Conservation (phyloP, 139 green algal genomes). For the Edaphochlamys debaryana region DNA sequence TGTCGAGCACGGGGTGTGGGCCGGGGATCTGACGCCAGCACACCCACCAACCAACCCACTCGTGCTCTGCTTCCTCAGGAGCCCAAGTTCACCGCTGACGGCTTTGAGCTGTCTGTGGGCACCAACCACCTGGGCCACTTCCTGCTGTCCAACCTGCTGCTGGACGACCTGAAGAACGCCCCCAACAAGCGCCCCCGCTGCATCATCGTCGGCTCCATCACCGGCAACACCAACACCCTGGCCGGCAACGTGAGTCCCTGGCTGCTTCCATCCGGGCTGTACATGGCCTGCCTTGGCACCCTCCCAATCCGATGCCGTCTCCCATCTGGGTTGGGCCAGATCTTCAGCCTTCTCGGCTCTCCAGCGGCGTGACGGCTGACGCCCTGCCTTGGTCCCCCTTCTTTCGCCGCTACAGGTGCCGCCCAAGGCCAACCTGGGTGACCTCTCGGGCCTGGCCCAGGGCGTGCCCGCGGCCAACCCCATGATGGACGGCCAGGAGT, state of each 20-base stretch:
- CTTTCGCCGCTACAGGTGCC: background rate
- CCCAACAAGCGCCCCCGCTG: constrained; percentile 65
- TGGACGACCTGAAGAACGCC: constrained; percentile 83
- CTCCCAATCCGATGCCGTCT: no score
- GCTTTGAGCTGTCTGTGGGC: constrained; percentile 86
- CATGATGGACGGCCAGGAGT: constrained; percentile 93
- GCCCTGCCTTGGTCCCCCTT: constrained; percentile 61
- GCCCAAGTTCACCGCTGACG: constrained; percentile 88
- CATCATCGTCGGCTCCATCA: constrained; percentile 96
- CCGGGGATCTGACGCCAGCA: no score
- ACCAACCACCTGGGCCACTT: constrained; percentile 97
- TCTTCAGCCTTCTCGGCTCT: no score
- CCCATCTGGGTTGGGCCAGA: no score
- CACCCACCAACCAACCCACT: no score
- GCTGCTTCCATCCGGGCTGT: background rate
- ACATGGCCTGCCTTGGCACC: no score
- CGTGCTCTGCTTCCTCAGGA: no score
- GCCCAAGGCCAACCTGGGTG: constrained; percentile 84
- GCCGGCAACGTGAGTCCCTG: constrained; percentile 92
- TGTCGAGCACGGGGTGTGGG: no score
- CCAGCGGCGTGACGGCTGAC: no score
- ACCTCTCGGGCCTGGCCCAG: constrained; percentile 80
- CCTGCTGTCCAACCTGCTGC: constrained; percentile 87
- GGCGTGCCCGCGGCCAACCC: constrained; percentile 25
- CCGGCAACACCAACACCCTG: constrained; percentile 96